Conservation (phyloP, 352 stramenopile species). For the Sclerospora graminicola region DNA sequence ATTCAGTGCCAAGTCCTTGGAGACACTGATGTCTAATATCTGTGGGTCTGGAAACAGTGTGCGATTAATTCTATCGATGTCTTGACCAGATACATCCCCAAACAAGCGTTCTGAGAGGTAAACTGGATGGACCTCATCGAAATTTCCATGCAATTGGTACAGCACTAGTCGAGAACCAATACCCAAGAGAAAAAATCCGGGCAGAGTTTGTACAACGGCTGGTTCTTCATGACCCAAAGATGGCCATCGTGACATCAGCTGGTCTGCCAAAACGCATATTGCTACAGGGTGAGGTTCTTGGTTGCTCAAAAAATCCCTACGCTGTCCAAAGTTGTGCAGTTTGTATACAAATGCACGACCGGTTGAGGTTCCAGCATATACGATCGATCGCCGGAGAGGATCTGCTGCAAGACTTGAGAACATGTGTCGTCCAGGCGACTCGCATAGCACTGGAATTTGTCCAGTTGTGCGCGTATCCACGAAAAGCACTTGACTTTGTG, state of each 20-base stretch:
- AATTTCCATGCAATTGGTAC: conserved; percentile 18
- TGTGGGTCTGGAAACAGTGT: no score
- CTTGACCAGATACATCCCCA: no score
- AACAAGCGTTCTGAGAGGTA: conserved; percentile 15
- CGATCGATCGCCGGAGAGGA: conserved; percentile 7
- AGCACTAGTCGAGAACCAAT: conserved; percentile 8
- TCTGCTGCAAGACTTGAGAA: conserved; percentile 18
- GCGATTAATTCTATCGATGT: no score
- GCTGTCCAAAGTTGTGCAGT: conserved; percentile 15
- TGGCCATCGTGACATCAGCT: conserved; percentile 9
- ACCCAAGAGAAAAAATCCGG: conserved; percentile 20
- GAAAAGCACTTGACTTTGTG: conserved; percentile 11
- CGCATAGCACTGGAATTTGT: conserved; percentile 11
- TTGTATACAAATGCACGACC: conserved; percentile 21
- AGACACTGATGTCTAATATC: no score
- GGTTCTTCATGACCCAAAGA: not conserved
- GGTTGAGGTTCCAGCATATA: conserved; percentile 17
- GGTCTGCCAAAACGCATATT: conserved; percentile 15
- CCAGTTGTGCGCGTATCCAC: conserved; percentile 5
- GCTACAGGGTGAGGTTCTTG: not conserved
- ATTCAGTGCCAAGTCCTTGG: no score
- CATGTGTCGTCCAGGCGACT: conserved; percentile 4
- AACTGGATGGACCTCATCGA: conserved; percentile 8
- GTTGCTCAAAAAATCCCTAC: not conserved
- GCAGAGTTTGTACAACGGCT: conserved; percentile 12